phyloP scores from a whole-genome alignment of 345 rosid species.

The Geranium rotundifolium region DNA sequence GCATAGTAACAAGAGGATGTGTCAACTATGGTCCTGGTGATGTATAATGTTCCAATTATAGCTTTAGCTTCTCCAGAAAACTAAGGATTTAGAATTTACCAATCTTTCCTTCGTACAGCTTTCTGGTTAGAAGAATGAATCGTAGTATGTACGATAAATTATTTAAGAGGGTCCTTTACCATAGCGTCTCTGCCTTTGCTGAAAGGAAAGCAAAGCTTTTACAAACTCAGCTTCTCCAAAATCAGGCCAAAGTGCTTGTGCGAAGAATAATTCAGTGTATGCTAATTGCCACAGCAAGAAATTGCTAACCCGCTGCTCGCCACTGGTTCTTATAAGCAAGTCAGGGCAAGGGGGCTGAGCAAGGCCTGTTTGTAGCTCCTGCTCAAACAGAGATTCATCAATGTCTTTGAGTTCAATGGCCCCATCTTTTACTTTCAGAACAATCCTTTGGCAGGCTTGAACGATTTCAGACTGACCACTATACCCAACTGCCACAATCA shows the following conservation, averaged over 20 bases:
- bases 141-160: no score
- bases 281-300: no score
- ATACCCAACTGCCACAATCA: slow-evolving; percentile 69
- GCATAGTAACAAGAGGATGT: no score
- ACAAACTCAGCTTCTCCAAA: slow-evolving; percentile 45
- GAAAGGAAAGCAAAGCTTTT: slow-evolving; percentile 54
- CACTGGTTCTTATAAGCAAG: slow-evolving; percentile 65
- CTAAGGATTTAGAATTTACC: no score
- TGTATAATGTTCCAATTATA: no score
- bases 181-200: slow-evolving; percentile 61
- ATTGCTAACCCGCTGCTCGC: slow-evolving; percentile 64
- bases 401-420: slow-evolving; percentile 38
- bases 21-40: no score
- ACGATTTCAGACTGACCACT: slow-evolving; percentile 59
- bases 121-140: no score
- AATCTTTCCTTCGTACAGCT: no score
- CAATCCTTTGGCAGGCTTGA: slow-evolving; percentile 60
- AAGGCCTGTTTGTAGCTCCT: slow-evolving; percentile 52
- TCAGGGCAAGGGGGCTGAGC: slow-evolving; percentile 59
- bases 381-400: slow-evolving; percentile 43
- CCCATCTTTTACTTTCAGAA: slow-evolving; percentile 40
- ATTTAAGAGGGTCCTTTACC: slow-evolving; percentile 26
- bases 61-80: no score
- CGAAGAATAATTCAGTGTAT: slow-evolving; percentile 65
- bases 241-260: slow-evolving; percentile 65